A percentile compares a stretch with the other conserved stretches of the same genome.
Conservation (phyloP, 1,139 yeast genomes). For the Petasospora rhodanensis region DNA sequence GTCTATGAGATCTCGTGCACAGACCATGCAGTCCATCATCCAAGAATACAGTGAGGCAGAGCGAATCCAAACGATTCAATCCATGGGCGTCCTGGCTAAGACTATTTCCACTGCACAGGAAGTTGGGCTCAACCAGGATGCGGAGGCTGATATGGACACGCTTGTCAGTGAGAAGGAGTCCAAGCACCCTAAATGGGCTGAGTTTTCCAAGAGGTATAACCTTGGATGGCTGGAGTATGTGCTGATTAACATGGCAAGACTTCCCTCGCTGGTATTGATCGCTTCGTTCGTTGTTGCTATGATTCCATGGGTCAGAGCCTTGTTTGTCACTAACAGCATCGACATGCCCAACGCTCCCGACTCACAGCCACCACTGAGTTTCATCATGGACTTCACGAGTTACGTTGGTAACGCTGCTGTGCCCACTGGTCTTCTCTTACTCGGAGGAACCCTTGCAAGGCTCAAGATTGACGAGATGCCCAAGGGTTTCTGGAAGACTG, state of each 20-base stretch:
- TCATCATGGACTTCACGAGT: constrained; percentile 69
- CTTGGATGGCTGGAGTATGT: constrained; percentile 31
- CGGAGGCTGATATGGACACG: constrained; percentile 6
- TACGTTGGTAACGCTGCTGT: constrained; percentile 86
- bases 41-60: constrained; percentile 51
- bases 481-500: constrained; percentile 48
- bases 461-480: constrained; percentile 62
- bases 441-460: constrained; percentile 85
- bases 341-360: constrained; percentile 73
- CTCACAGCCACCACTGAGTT: constrained; percentile 72
- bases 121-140: constrained; percentile 16
- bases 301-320: constrained; percentile 82
- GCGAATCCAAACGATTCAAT: constrained; percentile 13
- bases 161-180: not conserved
- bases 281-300: constrained; percentile 62
- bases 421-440: constrained; percentile 72
- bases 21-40: constrained; percentile 49
- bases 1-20: constrained; percentile 36
- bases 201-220: constrained; percentile 30
- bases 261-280: constrained; percentile 64
- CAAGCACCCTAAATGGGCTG: constrained; percentile 9
- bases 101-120: constrained; percentile 18
- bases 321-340: constrained; percentile 50
- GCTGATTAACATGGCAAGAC: constrained; percentile 56
- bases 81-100: constrained; percentile 14